These are phyloP conservation scores for Scenedesmus sp. DNA, from an alignment of 163 green algal species.

Conservation along the genomic window DNA sequence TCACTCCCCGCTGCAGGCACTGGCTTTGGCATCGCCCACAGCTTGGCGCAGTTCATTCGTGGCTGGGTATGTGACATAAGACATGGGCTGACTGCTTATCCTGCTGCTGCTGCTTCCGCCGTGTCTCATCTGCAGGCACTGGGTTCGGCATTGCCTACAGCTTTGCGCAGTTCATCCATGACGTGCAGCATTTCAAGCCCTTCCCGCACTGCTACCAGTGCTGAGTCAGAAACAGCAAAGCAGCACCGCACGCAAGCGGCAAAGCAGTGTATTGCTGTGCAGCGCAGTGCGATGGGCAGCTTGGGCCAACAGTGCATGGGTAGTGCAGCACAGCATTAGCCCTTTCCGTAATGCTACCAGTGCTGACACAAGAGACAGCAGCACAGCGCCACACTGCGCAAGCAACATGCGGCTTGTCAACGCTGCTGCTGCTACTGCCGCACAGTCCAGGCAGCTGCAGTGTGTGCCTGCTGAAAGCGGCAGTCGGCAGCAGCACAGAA, in stretches of 20 bases:
- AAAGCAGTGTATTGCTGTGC: neutral
- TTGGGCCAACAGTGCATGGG: neutral
- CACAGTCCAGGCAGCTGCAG: no score
- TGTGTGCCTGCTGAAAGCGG: no score
- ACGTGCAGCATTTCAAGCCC: constrained; percentile 37
- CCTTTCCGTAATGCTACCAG: neutral
- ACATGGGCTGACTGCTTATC: no score
- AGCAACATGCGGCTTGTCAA: no score
- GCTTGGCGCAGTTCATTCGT: constrained; percentile 27
- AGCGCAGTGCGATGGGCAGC: neutral
- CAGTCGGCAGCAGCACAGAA: no score
- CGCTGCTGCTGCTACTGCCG: no score
- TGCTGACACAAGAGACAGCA: no score
- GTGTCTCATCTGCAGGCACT: neutral
- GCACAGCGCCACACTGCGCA: neutral
- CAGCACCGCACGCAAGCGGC: neutral
- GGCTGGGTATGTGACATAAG: neutral
- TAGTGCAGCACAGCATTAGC: neutral
- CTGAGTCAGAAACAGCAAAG: neutral
- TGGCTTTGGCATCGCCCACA: neutral
- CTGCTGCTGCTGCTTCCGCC: no score
- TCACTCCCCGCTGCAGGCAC: neutral
- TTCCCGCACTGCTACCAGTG: constrained; percentile 49
- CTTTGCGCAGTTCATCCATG: constrained; percentile 33
- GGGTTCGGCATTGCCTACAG: constrained; percentile 12